Percentiles rank a stretch among this genome's conserved stretches.
Evolutionary conservation across 2,329 filamentous ascomycete species (phyloP).

Genomic region (Periconia macrospinosa): DNA sequence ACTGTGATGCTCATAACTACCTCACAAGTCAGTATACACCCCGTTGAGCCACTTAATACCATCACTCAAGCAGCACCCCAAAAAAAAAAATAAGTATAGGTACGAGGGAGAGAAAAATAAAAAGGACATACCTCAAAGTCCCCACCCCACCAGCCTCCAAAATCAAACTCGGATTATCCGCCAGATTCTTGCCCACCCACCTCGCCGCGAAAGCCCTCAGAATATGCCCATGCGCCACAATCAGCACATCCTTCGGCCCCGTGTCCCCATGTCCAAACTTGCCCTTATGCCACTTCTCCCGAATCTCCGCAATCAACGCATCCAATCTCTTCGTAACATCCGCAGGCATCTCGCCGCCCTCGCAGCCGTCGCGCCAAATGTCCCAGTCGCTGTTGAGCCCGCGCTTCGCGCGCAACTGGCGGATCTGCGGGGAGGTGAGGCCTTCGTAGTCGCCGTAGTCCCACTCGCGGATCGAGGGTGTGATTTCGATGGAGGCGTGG

Average conservation of each 20-base stretch:
- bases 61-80: neutral
- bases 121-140: conserved; percentile 46
- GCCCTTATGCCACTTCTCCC: conserved; percentile 50
- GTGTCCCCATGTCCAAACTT: conserved; percentile 56
- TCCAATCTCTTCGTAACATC: conserved; percentile 76
- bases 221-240: conserved; percentile 91
- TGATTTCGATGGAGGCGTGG: conserved; percentile 51
- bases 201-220: conserved; percentile 84
- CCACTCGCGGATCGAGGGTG: conserved; percentile 61
- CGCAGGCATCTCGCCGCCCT: conserved; percentile 76
- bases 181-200: conserved; percentile 75
- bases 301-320: conserved; percentile 72
- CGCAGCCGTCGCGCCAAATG: conserved; percentile 85
- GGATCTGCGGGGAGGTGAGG: conserved; percentile 55
- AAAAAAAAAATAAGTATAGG: neutral
- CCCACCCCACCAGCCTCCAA: conserved; percentile 67
- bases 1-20: conserved; percentile 53
- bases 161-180: conserved; percentile 75
- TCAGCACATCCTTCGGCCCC: conserved; percentile 66
- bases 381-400: conserved; percentile 69
- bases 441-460: conserved; percentile 67
- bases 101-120: neutral
- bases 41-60: neutral
- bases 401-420: conserved; percentile 46
- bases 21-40: neutral